A percentile compares a stretch with the other conserved stretches of the same genome.
Evolutionary conservation across 73 alveolate genomes (phyloP).

Genomic region (Stentor coeruleus): DNA sequence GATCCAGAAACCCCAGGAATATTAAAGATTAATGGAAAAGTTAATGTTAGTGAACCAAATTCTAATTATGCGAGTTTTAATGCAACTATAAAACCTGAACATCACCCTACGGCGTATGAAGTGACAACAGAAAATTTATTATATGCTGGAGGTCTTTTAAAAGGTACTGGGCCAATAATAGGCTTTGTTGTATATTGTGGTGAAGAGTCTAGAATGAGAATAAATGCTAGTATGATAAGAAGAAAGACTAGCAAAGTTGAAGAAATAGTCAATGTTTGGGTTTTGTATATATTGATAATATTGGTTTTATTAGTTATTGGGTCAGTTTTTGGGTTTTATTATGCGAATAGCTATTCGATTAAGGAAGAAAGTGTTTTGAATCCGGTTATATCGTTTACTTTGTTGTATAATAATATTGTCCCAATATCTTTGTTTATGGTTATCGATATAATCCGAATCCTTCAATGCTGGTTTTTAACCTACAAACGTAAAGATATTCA

Average conservation of each 20-base stretch:
- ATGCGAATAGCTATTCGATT: neutral
- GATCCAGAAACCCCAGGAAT: neutral
- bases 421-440: constrained; percentile 46
- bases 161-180: constrained; percentile 41
- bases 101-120: constrained; percentile 12
- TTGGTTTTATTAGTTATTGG: constrained; percentile 29
- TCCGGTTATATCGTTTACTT: constrained; percentile 46
- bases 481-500: constrained; percentile 25
- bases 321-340: constrained; percentile 30
- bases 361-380: neutral
- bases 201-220: constrained; percentile 33
- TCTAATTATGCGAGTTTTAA: neutral
- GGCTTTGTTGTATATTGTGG: constrained; percentile 57
- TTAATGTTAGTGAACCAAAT: constrained; percentile 24
- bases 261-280: constrained; percentile 36
- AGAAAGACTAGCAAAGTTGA: constrained; percentile 41
- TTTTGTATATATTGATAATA: constrained; percentile 29
- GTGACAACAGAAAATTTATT: constrained; percentile 30
- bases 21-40: constrained; percentile 25
- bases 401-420: constrained; percentile 40
- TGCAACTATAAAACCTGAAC: neutral
- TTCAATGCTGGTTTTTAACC: constrained; percentile 23
- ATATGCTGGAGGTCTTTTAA: constrained; percentile 47
- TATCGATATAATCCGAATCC: constrained; percentile 41
- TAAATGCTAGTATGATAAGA: constrained; percentile 35